Evolutionary conservation across 2,329 filamentous ascomycete species (phyloP), one percentile per base, ranked within the genome.

Genomic region (Boeremia lycopersici): DNA sequence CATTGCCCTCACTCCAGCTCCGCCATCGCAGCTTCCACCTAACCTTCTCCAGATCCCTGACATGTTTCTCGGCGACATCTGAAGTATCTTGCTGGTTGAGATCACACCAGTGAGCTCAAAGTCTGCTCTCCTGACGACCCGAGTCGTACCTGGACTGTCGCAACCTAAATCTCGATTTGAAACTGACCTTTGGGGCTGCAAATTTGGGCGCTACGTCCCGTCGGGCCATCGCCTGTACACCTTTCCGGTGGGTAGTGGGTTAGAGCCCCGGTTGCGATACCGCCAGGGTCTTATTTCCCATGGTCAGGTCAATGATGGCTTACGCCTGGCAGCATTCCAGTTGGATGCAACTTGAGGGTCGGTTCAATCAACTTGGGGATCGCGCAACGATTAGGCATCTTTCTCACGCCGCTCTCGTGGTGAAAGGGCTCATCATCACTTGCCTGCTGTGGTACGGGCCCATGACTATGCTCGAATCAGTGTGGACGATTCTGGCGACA

Each of bases 121-220:
- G 19, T 9, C 42, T 2, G 48, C 40, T 12, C 61, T 64, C 46
- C 10, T 60, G 6, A 5, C 48, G 10, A 33, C 51, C 6, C 35
- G 39, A 3, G 23, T 61, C 17, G 41, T 65, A 3, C 63, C 53
- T 9, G 60, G 48, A 19, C 9, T 19, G 5, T 10, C 34, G 34
- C 15, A 36, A 36, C 17, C 34, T n/a, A 19, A 5, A 36, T 9
- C 10, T 36, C 19, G 8, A n/a, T 11, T 10, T 36, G 5, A 11
- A 4, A 1, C 3, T 10, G 15, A 7, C 34, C 6, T 36, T 36
- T 11, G 2, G 11, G 10, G 15, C 15, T 11, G 19, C 34, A 17
- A 19, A 3, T 19, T 10, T 36, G 34, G 5, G 19, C 34, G 6
- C 1, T 4, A 3, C 11, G 10, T 10, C n/a, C 19, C 7, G 15